Conservation (phyloP, 768 basidiomycete genomes). For the Serendipita indica region DNA sequence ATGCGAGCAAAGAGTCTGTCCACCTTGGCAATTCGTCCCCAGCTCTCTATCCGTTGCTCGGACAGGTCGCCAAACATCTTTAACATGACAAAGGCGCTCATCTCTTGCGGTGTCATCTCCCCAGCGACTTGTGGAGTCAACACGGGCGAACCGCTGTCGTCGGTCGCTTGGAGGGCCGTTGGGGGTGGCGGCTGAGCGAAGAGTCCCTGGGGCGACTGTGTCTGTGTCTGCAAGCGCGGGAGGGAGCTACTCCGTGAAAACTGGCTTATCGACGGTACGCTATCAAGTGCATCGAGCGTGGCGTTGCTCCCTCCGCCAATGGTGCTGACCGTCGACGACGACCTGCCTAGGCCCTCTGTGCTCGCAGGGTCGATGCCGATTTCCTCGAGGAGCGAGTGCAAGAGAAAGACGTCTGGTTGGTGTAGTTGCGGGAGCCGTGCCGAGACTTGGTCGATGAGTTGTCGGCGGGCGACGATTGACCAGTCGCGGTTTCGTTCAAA, state of each 20-base stretch:
- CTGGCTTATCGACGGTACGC: neutral
- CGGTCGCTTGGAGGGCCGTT: neutral
- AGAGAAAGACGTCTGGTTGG: conserved; percentile 1
- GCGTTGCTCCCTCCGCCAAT: too few species aligned
- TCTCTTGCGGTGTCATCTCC: neutral
- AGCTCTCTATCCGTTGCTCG: conserved; percentile 1
- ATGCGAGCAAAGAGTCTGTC: too few species aligned
- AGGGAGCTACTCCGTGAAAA: neutral
- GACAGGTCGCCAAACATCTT: neutral
- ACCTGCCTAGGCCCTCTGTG: too few species aligned
- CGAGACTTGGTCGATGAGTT: neutral
- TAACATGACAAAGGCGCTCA: neutral
- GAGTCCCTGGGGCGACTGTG: neutral
- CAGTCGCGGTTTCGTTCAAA: conserved; percentile 4
- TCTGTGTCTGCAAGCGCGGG: neutral
- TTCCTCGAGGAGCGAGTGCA: conserved; percentile 3
- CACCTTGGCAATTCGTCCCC: neutral
- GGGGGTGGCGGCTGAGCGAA: too few species aligned
- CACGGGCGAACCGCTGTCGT: neutral
- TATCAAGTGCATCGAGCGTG: neutral
- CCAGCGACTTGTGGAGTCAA: neutral
- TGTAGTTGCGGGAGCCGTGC: neutral
- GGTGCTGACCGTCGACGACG: neutral
- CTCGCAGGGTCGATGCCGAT: neutral
- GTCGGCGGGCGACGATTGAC: neutral